Evolutionary conservation across 1,284 basidiomycete species (phyloP), one percentile per base, ranked within the genome.

Genomic region (Anthracocystis panici-leucophaei): DNA sequence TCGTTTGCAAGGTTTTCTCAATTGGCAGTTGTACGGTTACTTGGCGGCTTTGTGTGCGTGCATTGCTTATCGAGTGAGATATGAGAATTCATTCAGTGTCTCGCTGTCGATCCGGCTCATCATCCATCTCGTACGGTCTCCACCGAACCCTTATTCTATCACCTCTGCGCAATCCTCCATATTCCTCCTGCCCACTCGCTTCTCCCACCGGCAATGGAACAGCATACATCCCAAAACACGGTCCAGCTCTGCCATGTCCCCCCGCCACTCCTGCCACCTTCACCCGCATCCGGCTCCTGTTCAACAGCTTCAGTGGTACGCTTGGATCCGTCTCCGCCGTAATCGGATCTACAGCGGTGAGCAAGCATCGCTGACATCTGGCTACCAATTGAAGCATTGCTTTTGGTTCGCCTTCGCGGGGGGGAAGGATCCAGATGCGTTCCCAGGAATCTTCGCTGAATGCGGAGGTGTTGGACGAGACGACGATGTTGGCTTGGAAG

Each of bases 211-310:
- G 69, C 0, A 76, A 50, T 4, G 80, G 78, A 4, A 80, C 63
- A 8, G 73, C 78, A 51, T 82, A 82, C 65, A 82, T 77, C 8
- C 80, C 80, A 38, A 82, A 82, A 44, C 77, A 80, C 2, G 80
- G 80, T 0, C 72, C 70, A 2, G 53, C n/a, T 57, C 64, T 56
- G 1, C 66, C 71, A 21, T 74, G 60, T 1, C 68, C 72, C 1
- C 72, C 67, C 20, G 57, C 8, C 3, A 55, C 44, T 0, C 46
- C 58, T 8, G 40, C 42, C 1, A 41, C 18, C 42, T 79, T 73
- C 44, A 77, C 53, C 8, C 76, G 35, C 66, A 76, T 73, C 2
- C 75, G 46, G 5, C 42, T 65, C 6, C 74, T 45, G 12, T 65
- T 64, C 38, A 82, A 59, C 27, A 82, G 35, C 27, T 72, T 74